These are phyloP conservation scores for Pouteria campechiana DNA, from an alignment of 179 eudicot genomes.

Conservation along the genomic window DNA sequence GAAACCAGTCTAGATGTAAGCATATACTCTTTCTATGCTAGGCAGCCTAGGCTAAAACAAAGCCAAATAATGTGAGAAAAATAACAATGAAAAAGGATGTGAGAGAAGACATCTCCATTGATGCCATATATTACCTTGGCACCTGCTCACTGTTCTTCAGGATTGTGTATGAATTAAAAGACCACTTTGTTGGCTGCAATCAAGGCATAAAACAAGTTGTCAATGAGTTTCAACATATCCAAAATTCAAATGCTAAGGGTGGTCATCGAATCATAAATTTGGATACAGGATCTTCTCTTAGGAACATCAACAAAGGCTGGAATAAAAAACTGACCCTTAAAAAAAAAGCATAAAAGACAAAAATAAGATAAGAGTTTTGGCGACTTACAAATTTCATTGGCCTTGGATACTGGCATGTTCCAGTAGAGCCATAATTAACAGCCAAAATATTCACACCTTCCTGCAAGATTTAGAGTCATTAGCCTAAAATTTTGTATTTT, in stretches of 20 bases:
- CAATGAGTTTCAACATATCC: no score
- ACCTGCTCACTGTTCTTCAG: conserved; percentile 79
- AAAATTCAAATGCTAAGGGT: no score
- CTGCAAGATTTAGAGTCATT: no score
- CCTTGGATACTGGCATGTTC: conserved; percentile 85
- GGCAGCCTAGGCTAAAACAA: no score
- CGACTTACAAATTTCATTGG: conserved; percentile 62
- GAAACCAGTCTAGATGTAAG: no score
- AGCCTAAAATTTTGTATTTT: no score
- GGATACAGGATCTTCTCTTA: not conserved
- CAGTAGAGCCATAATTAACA: conserved; percentile 86
- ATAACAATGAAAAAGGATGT: no score
- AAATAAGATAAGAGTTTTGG: not conserved
- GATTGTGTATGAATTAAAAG: conserved; percentile 75
- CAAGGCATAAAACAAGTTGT: conserved; percentile 7
- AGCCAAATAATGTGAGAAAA: no score
- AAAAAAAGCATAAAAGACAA: not conserved
- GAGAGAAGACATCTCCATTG: no score
- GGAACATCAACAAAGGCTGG: not conserved
- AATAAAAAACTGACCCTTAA: not conserved
- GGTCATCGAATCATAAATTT: no score
- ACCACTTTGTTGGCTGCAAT: conserved; percentile 82
- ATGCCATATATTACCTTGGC: conserved; percentile 56
- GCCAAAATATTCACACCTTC: conserved; percentile 78
- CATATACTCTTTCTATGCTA: no score